Evolutionary conservation across 176 grass and related monocot species (phyloP).

Genomic region (Avena eriantha): DNA sequence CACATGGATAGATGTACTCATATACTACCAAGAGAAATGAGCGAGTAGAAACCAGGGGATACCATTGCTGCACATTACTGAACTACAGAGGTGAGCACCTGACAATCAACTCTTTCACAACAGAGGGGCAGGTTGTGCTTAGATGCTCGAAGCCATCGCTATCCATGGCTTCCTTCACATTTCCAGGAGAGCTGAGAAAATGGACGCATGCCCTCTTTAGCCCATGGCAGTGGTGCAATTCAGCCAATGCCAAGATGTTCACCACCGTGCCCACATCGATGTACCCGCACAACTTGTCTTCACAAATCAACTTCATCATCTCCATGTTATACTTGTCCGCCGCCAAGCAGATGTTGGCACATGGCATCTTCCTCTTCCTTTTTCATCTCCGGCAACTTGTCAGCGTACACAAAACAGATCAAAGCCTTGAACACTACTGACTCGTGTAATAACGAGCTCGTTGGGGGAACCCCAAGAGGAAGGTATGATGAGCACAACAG

Average conservation of each 20-base stretch:
- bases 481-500: too few species aligned
- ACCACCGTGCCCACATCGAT: not conserved
- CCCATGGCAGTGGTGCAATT: not conserved
- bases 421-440: conserved; percentile 16
- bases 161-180: not conserved
- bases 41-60: not conserved
- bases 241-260: not conserved
- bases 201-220: not conserved
- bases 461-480: too few species aligned
- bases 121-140: not conserved
- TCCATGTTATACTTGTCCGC: conserved; percentile 6
- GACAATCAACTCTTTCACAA: not conserved
- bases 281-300: not conserved
- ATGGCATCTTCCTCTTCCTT: not conserved
- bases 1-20: not conserved
- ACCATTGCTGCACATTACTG: not conserved
- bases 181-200: conserved; percentile 3
- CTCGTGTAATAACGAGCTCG: too few species aligned
- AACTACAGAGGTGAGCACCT: not conserved
- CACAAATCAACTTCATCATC: conserved; percentile 7
- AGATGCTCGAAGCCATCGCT: not conserved
- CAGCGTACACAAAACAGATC: conserved; percentile 1
- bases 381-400: not conserved
- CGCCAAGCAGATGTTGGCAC: not conserved
- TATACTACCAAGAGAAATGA: not conserved